Base-by-base conservation (phyloP, 345 rosid species). In the Hypericum perforatum region DNA sequence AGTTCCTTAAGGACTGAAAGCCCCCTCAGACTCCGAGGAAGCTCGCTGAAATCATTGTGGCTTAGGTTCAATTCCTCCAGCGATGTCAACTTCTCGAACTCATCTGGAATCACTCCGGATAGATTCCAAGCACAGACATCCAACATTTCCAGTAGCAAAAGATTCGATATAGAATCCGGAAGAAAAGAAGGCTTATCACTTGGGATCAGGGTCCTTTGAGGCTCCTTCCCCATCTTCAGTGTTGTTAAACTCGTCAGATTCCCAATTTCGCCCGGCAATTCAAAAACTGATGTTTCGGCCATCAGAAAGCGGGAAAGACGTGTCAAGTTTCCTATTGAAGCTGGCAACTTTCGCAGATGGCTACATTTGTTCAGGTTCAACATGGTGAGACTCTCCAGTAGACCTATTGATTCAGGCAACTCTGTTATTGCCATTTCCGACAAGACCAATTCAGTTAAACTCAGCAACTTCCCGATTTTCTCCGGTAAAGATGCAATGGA, bases 81-180 rank as follows among this genome's bases (percentile, higher is more conserved):
- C 16, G 62, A 59, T 41, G 54, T 39, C 11, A 49, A 29, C 46
- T 49, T 48, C 62, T 59, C 62, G 6, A 59, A 59, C 16, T 58
- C 62, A 58, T 58, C 62, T 10, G 62, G 39, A 47, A 58, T 58
- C 16, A 1, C n/a, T 16, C 62, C 55, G 41, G 37, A 49, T 9
- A 59, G 12, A 15, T 41, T 48, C 54, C 54, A 59, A 40, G 40
- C 54, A 46, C 32, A 7, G n/a, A 40, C 54, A 41, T 59, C 55
- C 29, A 59, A 22, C 12, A 1, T 7, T 44, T 44, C 7, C 7
- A 22, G 4, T 4, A 22, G 32, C 32, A 4, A 22, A 22, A 22
- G 32, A 22, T 22, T 22, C 1, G 32, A 22, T 22, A 22, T 22
- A 22, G 32, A 22, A 1, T 1, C 32, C 32, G 32, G 32, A 22